Conservation (phyloP, 176 grass and related monocot genomes). For the sorghum (Sorghum bicolor) region DNA sequence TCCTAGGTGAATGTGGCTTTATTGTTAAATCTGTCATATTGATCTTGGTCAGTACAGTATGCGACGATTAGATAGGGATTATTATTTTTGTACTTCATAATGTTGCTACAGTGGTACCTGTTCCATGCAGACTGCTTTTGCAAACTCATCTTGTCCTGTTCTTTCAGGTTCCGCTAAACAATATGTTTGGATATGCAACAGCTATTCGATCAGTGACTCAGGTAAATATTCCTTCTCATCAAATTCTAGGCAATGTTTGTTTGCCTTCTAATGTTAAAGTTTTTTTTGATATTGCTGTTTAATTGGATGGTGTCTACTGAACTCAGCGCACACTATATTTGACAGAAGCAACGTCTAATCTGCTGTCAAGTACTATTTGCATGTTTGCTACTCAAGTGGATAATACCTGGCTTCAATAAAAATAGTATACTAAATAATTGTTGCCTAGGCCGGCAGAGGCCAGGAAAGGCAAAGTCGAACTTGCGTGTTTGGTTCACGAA, state of each 20-base stretch:
- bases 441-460: neutral
- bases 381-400: neutral
- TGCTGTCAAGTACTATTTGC: neutral
- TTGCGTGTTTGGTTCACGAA: neutral
- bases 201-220: conserved; percentile 90
- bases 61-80: neutral
- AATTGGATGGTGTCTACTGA: neutral
- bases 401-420: neutral
- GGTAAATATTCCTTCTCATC: conserved; percentile 38
- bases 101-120: neutral
- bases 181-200: conserved; percentile 98
- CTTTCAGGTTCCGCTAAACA: conserved; percentile 90
- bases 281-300: neutral
- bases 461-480: neutral
- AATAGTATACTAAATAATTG: neutral
- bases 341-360: neutral
- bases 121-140: neutral
- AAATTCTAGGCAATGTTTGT: neutral
- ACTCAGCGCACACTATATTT: neutral
- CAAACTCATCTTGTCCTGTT: neutral
- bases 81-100: neutral
- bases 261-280: neutral
- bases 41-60: neutral
- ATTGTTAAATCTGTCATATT: neutral
- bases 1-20: neutral